Base-by-base conservation (phyloP, 805 yeast species). In the Suhomyces sp. region DNA sequence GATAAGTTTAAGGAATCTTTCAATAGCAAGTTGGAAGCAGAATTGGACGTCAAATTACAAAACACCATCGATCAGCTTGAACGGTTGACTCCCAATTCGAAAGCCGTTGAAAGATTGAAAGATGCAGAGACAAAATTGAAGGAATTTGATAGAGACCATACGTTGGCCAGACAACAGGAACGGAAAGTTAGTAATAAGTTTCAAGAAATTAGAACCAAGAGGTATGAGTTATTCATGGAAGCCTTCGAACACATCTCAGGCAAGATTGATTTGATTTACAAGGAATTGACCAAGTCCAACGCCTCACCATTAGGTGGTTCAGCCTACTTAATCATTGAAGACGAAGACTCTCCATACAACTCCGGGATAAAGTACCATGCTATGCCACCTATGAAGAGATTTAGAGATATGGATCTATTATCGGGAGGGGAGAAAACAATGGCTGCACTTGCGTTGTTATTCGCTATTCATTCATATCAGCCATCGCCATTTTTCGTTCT, bases 341-440 rank as follows among this genome's bases (percentile, higher is more conserved):
- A 88, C 49, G 93, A 83, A 41, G 95, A 87, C 42, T 95, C 86
- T 47, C 97, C 98, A 3, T 93, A 81, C 50, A 58, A 75, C 20
- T 77, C 79, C 0, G 98, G 98, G 2, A 72, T 88, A 28, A 83
- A 79, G 48, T 93, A 87, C 50, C 93, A 88, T 57, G 96, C 96
- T 0, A 88, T 88, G 83, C 98, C 98, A 1, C 98, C 98, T 7
- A 75, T 85, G 77, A 93, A 93, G 52, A 71, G 96, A 47, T 93
- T 88, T 58, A 74, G 91, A 46, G 96, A 87, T 46, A 88, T 93
- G 87, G 95, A 87, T 39, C 75, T 85, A 37, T 69, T 93, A 15
- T 88, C 96, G 1, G 98, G 98, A 35, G 98, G 98, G 36, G 98
- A 93, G 55, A 88, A 90, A 55, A 86, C 97, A 2, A 82, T 93